A percentile compares a stretch with the other conserved stretches of the same genome.
These are phyloP conservation scores for Oxytropis ochrocephala DNA, from an alignment of 306 rosid species.

Conservation along the genomic window DNA sequence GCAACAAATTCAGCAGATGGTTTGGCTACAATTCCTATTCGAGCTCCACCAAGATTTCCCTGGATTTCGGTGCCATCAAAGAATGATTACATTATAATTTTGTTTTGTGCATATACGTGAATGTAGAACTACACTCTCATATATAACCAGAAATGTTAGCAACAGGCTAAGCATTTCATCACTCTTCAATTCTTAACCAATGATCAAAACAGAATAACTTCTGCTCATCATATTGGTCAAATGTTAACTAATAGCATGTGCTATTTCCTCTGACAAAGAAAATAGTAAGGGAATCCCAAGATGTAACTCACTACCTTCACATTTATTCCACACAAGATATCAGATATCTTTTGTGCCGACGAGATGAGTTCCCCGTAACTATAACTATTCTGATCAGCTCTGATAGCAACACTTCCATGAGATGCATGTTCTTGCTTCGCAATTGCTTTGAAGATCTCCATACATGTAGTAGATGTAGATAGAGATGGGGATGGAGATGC, in stretches of 20 bases:
- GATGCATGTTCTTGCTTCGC: conserved; percentile 44
- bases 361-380: conserved; percentile 59
- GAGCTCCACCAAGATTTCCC: conserved; percentile 74
- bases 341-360: conserved; percentile 62
- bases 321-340: conserved; percentile 39
- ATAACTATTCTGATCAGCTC: conserved; percentile 68
- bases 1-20: conserved; percentile 96
- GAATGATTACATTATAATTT: not conserved
- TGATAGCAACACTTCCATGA: conserved; percentile 57
- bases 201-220: not conserved
- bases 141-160: not conserved
- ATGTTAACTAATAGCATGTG: not conserved
- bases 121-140: not conserved
- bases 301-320: conserved; percentile 38
- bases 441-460: conserved; percentile 71
- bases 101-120: not conserved
- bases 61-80: conserved; percentile 26
- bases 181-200: not conserved
- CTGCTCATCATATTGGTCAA: not conserved
- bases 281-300: not conserved
- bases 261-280: not conserved
- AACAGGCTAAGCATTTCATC: not conserved
- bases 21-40: conserved; percentile 87
- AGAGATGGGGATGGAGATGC: conserved; percentile 35
- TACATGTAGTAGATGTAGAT: conserved; percentile 42